phyloP scores from a whole-genome alignment of 2,329 filamentous ascomycete species.

The Penicillium sp. region DNA sequence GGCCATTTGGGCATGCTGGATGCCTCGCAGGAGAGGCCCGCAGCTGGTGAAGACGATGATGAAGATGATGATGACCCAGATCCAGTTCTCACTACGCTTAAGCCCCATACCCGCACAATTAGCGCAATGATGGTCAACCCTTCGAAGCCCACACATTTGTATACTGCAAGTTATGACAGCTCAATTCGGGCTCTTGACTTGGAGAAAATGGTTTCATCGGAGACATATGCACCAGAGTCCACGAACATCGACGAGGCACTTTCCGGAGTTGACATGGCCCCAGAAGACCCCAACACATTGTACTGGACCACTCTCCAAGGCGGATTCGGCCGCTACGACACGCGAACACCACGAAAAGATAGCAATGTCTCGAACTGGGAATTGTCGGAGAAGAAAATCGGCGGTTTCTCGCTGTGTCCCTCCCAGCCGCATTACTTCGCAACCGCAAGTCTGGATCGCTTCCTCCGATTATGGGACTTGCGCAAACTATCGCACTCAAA shows the following conservation, averaged over 20 bases:
- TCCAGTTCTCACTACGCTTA: conserved; percentile 83
- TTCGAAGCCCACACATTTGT: conserved; percentile 70
- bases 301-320: conserved; percentile 88
- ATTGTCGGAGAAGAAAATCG: conserved; percentile 89
- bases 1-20: conserved; percentile 90
- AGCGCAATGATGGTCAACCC: conserved; percentile 77
- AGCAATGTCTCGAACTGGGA: conserved; percentile 66
- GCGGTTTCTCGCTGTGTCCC: conserved; percentile 84
- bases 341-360: conserved; percentile 56
- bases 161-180: conserved; percentile 87
- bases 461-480: conserved; percentile 88
- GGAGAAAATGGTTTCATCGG: conserved; percentile 71
- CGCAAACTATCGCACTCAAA: conserved; percentile 66
- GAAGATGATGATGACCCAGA: conserved; percentile 65
- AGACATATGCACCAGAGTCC: conserved; percentile 75
- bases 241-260: conserved; percentile 72
- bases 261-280: conserved; percentile 77
- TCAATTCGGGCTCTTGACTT: conserved; percentile 86
- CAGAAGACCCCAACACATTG: conserved; percentile 67
- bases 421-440: conserved; percentile 76
- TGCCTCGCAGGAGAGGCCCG: conserved; percentile 55
- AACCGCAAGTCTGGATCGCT: conserved; percentile 86
- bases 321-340: conserved; percentile 75
- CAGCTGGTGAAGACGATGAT: conserved; percentile 63
- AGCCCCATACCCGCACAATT: conserved; percentile 86